Evolutionary conservation across 352 stramenopile genomes (phyloP).

Genomic region (Globisporangium polare): DNA sequence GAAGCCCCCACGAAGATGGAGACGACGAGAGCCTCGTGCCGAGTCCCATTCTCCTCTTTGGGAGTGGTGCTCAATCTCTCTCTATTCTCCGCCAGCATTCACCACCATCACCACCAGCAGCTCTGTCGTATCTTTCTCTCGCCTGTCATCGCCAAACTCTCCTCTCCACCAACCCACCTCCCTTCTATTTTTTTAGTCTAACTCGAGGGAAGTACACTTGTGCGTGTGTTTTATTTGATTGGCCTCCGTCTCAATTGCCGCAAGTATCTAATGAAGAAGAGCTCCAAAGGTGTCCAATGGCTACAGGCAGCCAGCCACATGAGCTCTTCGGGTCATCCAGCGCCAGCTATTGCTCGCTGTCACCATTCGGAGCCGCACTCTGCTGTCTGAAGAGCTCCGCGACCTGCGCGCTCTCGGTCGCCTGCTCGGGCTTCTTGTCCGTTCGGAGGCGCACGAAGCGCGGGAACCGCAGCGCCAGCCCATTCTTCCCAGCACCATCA

Average conservation of each 20-base stretch:
- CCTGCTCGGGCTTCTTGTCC: constrained; percentile 95
- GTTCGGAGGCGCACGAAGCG: constrained; percentile 94
- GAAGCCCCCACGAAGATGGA: not conserved
- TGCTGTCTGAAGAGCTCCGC: constrained; percentile 58
- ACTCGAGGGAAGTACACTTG: constrained; percentile 12
- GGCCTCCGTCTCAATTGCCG: no score
- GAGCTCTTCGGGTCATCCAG: not conserved
- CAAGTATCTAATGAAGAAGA: no score
- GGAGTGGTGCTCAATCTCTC: not conserved
- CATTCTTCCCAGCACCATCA: constrained; percentile 33
- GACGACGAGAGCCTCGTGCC: no score
- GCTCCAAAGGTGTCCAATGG: not conserved
- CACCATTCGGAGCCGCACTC: constrained; percentile 12
- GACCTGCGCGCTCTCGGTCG: constrained; percentile 95
- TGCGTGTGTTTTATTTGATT: constrained; percentile 4
- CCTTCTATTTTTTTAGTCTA: constrained; percentile 5
- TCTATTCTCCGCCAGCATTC: not conserved
- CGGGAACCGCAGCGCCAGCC: constrained; percentile 98
- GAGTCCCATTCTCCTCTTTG: not conserved
- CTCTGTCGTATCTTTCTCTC: not conserved
- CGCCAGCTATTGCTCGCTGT: not conserved
- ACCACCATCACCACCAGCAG: not conserved
- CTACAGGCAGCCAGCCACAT: not conserved
- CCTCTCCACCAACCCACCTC: constrained; percentile 5
- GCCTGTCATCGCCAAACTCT: not conserved